Base-by-base conservation (phyloP, 148 eudicot genomes). In the Rhododendron simsii region DNA sequence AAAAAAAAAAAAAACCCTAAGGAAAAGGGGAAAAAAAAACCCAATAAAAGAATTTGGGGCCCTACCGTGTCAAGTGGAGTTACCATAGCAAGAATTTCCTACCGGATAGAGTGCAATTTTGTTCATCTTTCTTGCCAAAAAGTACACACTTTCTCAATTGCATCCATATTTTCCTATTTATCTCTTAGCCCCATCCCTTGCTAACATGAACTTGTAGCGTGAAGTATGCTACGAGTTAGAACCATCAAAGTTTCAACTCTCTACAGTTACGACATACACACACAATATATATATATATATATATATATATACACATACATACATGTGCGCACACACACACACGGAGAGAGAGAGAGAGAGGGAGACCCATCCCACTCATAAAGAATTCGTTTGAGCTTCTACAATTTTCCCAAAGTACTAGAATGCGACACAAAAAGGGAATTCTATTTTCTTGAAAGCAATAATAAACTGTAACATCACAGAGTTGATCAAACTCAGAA, bases 401-500 rank as follows among this genome's bases (percentile, higher is more conserved):
- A 26, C n/a, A 21, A 45, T 14, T 20, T 23, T 7, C 80, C 33
- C 16, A 7, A 14, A 5, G 39, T 13, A 41, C 26, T 18, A 13
- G 28, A 5, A 63, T 23, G 11, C 2, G 20, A 30, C n/a, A 45
- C 18, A 5, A 23, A 23, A 76, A n/a, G 39, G 4, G 51, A 84
- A 53, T 84, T 75, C 69, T 28, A 28, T 73, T 51, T 69, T 30
- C 73, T 26, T 57, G 77, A 47, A 83, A 75, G 69, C 61, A 78
- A 73, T 16, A 85, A 45, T 14, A 21, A 84, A 74, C 16, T 11
- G 75, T 59, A 39, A 37, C 44, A 41, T 50, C 20, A 37, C 26
- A 39, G 18, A 50, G 77, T 80, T 28, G 21, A 57, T 12, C n/a
- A 75, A 81, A 26, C 73, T 82, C 28, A 28, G 74, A 75, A 86